A percentile compares a stretch with the other conserved stretches of the same genome.
Conservation (phyloP, 441 rosid genomes). For the Kokia cookei region DNA sequence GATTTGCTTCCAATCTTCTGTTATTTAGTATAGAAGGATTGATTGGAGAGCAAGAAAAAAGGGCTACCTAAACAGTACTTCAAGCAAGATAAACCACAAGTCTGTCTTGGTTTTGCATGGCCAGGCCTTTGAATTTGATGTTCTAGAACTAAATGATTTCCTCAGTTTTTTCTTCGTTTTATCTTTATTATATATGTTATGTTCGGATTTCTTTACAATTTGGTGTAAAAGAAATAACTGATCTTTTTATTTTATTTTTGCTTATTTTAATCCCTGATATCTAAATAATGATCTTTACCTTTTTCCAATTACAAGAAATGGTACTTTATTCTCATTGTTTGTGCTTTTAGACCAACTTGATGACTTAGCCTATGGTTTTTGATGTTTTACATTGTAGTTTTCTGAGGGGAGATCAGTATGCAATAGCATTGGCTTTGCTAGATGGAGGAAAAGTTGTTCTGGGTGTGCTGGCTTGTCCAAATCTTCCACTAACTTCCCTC, state of each 20-base stretch:
- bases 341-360: background rate
- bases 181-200: background rate
- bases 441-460: conserved; percentile 87
- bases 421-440: conserved; percentile 86
- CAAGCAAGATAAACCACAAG: background rate
- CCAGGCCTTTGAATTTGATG: background rate
- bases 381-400: conserved; percentile 41
- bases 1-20: too few species aligned
- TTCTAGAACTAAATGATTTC: background rate
- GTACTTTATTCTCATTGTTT: too few species aligned
- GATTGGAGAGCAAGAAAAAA: too few species aligned
- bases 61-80: background rate
- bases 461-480: conserved; percentile 92
- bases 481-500: conserved; percentile 61
- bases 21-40: too few species aligned
- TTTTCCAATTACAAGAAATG: background rate
- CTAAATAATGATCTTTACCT: background rate
- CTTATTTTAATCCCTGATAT: too few species aligned
- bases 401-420: conserved; percentile 92
- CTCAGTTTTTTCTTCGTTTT: background rate
- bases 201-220: background rate
- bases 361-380: conserved; percentile 1
- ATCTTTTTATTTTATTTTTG: background rate
- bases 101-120: background rate
- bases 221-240: background rate